Evolutionary conservation across 257 asterid species (phyloP), one percentile per base, ranked within the genome.

Genomic region (Pogostemon cablin): DNA sequence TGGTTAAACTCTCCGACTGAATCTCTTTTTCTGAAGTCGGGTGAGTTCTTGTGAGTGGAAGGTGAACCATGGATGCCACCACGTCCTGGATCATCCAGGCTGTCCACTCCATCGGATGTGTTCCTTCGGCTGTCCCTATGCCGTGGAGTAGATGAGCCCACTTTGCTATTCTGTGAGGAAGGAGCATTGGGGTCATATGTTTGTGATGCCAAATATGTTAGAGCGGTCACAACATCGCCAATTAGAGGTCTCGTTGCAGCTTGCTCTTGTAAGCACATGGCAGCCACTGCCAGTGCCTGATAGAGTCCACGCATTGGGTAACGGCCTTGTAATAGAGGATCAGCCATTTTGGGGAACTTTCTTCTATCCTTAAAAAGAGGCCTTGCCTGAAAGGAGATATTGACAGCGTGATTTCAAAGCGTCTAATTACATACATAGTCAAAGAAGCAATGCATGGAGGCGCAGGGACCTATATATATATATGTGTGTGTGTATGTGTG

Each of bases 261-360:
- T 79, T 89, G 96, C 79, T 93, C 99, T 76, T 89, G 97, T 82
- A 93, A 80, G 91, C 99, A 93, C 99, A 93, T 93, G 71, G 97
- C 97, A 9, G 97, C 99, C 69, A 93, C 99, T 3, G 96, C 95
- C 20, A 93, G 80, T 8, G 97, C 97, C 65, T 91, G 99, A 69
- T 86, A 87, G 50, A 93, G 91, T 37, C 99, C 96, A 12, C 97
- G 87, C 74, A 85, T 83, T 0, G 99, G 99, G 81, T 87, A 93
- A 6, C 82, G 86, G 0, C 96, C 95, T 84, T 89, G 96, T 76
- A 93, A 39, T 17, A 89, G 81, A 42, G 99, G 99, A 74, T 93
- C 99, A 0, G 96, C 99, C 99, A 93, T 93, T 65, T 85, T 83
- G 0, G 93, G 90, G 32, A 89, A 93, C 86, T 91, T 89, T 65